phyloP scores from a whole-genome alignment of 345 rosid genomes.

The Eutrema japonicum region DNA sequence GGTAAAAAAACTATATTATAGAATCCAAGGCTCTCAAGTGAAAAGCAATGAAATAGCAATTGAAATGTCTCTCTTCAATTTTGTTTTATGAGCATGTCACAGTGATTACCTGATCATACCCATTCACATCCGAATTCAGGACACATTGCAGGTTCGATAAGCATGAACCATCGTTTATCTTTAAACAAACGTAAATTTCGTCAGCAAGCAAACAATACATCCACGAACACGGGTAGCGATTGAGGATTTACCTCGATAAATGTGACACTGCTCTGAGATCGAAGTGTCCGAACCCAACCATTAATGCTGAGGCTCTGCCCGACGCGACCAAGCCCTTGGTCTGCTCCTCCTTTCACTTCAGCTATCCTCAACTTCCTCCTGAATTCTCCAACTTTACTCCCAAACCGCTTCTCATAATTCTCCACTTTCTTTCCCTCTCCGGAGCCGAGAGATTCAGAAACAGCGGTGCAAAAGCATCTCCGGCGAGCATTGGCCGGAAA shows the following conservation, averaged over 20 bases:
- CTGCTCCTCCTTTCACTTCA: conserved; percentile 76
- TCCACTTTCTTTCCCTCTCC: conserved; percentile 32
- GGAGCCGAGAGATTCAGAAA: conserved; percentile 33
- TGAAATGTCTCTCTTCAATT: neutral
- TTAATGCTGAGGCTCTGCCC: conserved; percentile 62
- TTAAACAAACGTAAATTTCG: neutral
- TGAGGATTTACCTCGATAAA: conserved; percentile 68
- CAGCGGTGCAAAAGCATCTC: conserved; percentile 40
- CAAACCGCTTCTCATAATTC: conserved; percentile 6
- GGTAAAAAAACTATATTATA: neutral
- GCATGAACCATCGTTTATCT: conserved; percentile 97
- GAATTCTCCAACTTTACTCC: conserved; percentile 56
- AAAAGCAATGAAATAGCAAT: neutral
- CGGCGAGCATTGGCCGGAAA: conserved; percentile 38
- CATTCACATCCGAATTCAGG: conserved; percentile 75
- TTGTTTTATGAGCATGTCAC: neutral
- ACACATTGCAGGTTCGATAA: conserved; percentile 97
- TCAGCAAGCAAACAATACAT: too few relatives aligned
- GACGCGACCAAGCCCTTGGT: conserved; percentile 65
- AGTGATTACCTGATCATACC: conserved; percentile 78
- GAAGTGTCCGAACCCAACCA: conserved; percentile 96
- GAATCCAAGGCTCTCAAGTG: neutral
- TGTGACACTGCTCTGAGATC: conserved; percentile 84
- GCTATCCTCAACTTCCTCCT: conserved; percentile 73
- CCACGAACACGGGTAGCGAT: too few relatives aligned